These are phyloP conservation scores for Fallopia convolvulus DNA, from an alignment of 148 eudicot genomes.

Conservation along the genomic window DNA sequence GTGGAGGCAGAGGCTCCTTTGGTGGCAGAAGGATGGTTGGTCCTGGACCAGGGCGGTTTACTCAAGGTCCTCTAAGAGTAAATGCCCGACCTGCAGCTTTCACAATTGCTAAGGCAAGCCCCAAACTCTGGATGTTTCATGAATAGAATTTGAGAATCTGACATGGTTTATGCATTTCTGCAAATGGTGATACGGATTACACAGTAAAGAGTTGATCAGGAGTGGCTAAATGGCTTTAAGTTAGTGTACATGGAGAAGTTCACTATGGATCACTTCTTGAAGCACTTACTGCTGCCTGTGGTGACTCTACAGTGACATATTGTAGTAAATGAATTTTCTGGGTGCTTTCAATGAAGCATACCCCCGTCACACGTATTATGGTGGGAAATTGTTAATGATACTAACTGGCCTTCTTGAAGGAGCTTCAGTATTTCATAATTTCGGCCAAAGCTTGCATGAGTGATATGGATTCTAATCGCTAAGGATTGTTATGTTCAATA, in stretches of 20 bases:
- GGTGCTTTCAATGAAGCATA: slow-evolving; percentile 26
- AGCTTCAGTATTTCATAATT: slow-evolving; percentile 26
- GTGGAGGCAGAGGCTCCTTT: slow-evolving; percentile 50
- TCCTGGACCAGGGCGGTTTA: slow-evolving; percentile 36
- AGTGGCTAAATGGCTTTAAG: slow-evolving; percentile 22
- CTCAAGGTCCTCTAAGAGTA: slow-evolving; percentile 54
- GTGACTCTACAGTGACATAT: slow-evolving; percentile 19
- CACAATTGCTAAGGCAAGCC: slow-evolving; percentile 95
- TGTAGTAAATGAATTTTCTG: slow-evolving; percentile 18
- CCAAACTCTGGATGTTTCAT: slow-evolving; percentile 55
- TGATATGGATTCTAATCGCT: slow-evolving; percentile 20
- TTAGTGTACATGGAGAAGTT: slow-evolving; percentile 29
- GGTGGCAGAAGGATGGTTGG: slow-evolving; percentile 53
- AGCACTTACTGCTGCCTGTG: slow-evolving; percentile 18
- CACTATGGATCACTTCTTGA: slow-evolving; percentile 22
- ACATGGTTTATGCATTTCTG: slow-evolving; percentile 28
- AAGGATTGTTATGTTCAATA: slow-evolving; percentile 17
- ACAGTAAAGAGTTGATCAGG: slow-evolving; percentile 20
- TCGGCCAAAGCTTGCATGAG: slow-evolving; percentile 19
- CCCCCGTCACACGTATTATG: neutral
- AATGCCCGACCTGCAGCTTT: slow-evolving; percentile 62
- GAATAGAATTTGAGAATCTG: slow-evolving; percentile 40
- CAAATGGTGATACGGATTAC: slow-evolving; percentile 32
- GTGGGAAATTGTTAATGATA: slow-evolving; percentile 3
- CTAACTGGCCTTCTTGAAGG: slow-evolving; percentile 25